Evolutionary conservation across 805 yeast species (phyloP), one percentile per base, ranked within the genome.

Genomic region (Zygosaccharomyces bailii): DNA sequence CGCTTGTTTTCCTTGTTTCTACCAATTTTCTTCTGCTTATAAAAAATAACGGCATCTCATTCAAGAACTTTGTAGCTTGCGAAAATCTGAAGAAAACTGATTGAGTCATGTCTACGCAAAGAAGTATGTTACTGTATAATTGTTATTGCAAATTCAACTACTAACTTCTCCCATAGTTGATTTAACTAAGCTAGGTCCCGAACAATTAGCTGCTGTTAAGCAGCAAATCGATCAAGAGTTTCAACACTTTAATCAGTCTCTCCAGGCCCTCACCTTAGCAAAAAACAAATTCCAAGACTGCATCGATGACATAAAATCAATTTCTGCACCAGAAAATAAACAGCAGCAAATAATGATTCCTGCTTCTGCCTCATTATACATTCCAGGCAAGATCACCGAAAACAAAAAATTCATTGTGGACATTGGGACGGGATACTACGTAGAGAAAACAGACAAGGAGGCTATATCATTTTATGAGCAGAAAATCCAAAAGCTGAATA

Each of bases 401-500:
- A 75, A 75, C 41, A 75, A 82, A 48, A 80, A 75, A 46, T 93
- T 84, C 56, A 71, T 93, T 61, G 96, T 93, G 7, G 99, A 93
- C 61, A 82, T 93, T 19, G 99, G 99, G 27, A 93, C 99, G 0
- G 98, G 98, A 2, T 93, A 93, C 62, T 93, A 77, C 61, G 90
- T 89, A 13, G 96, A 88, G 60, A 93, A 93, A 66, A 65, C 65
- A 39, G 77, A 79, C 0, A 68, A 69, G 5, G 88, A 85, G 37
- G 84, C 96, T 1, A 70, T 78, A 49, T 65, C 63, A 43, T 91
- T 88, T 57, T 91, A 87, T 63, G 76, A 82, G 47, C 74, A 71
- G 45, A 88, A 93, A 65, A 78, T 89, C 45, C 69, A 69, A 19
- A 90, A 91, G 51, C 68, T 91, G 56, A 79, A 73, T 46, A 75